Percentiles rank a stretch among this genome's conserved stretches.
phyloP scores from a whole-genome alignment of 1,284 basidiomycete species.

The Phenoliferia sp. region DNA sequence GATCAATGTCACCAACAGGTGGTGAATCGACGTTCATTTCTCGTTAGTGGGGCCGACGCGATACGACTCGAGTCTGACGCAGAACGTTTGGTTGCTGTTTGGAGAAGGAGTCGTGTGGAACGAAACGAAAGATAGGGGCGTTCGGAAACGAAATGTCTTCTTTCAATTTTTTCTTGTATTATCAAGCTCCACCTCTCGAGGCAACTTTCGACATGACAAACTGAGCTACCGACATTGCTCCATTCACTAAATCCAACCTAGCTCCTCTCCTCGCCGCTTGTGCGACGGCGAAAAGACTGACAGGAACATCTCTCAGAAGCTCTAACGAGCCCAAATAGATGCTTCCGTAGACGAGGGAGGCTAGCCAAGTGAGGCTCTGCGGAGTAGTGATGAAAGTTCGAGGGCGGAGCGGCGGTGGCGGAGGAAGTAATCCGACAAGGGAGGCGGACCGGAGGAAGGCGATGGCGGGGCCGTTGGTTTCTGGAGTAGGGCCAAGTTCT shows the following conservation, averaged over 20 bases:
- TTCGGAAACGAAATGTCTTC: too few relatives aligned
- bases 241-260: background rate
- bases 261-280: conserved; percentile 1
- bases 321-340: conserved; percentile 59
- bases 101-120: too few relatives aligned
- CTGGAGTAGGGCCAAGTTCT: conserved; percentile 6
- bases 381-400: conserved; percentile 72
- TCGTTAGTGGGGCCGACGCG: too few relatives aligned
- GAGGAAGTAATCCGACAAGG: conserved; percentile 72
- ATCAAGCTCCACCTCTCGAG: too few relatives aligned
- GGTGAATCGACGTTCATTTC: too few relatives aligned
- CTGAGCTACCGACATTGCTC: too few relatives aligned
- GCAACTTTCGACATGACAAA: background rate
- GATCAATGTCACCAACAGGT: too few relatives aligned
- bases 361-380: conserved; percentile 80
- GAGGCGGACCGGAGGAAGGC: conserved; percentile 55
- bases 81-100: too few relatives aligned
- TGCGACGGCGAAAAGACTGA: conserved; percentile 25
- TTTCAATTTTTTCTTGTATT: too few relatives aligned
- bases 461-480: conserved; percentile 53
- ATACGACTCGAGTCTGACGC: too few relatives aligned
- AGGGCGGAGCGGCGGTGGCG: conserved; percentile 61
- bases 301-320: conserved; percentile 13
- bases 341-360: conserved; percentile 86
- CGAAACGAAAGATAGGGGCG: too few relatives aligned